These are phyloP conservation scores for Arbutus unedo DNA, from an alignment of 148 eudicot genomes.

Conservation along the genomic window DNA sequence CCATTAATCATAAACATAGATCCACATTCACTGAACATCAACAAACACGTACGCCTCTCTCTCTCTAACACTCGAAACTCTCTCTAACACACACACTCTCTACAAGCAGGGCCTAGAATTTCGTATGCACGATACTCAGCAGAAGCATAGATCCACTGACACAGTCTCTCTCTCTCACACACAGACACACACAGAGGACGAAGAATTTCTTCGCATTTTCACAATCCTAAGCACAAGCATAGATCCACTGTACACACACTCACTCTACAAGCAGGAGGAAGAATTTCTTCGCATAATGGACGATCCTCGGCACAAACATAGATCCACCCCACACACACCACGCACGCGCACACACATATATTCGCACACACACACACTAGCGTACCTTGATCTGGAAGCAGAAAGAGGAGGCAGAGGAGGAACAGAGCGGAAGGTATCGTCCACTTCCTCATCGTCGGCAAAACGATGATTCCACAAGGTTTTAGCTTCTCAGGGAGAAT, in stretches of 20 bases:
- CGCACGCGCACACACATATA: background rate
- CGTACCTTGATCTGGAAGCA: slow-evolving; percentile 89
- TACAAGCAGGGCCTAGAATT: background rate
- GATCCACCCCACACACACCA: background rate
- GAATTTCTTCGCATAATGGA: background rate
- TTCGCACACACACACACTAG: background rate
- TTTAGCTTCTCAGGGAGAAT: slow-evolving; percentile 10
- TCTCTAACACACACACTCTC: background rate
- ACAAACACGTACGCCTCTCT: background rate
- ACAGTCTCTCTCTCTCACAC: background rate
- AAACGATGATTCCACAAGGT: slow-evolving; percentile 13
- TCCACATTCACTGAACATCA: background rate
- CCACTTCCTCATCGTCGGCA: slow-evolving; percentile 76
- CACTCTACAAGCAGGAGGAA: background rate
- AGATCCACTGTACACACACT: background rate
- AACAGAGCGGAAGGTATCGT: slow-evolving; percentile 68
- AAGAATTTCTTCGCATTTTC: background rate
- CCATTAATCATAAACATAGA: background rate
- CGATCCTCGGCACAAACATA: background rate
- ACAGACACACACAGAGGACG: background rate
- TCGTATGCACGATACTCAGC: background rate
- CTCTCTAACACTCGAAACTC: background rate
- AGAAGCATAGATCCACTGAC: background rate
- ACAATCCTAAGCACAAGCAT: background rate
- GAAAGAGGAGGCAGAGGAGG: slow-evolving; percentile 70